phyloP scores from a whole-genome alignment of 495 filamentous ascomycete genomes.

The Neurospora sp. region DNA sequence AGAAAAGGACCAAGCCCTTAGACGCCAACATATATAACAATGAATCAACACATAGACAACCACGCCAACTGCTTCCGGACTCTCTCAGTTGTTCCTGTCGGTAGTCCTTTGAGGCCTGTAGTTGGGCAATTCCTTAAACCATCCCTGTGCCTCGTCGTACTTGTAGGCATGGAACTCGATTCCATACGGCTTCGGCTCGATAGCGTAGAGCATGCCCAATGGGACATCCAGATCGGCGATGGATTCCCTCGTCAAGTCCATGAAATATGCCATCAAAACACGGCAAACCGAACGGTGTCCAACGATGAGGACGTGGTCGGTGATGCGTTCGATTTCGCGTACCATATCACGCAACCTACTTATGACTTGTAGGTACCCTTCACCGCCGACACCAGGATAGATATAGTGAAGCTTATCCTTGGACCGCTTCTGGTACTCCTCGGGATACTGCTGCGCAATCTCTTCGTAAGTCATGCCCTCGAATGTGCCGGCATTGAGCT shows the following conservation, averaged over 20 bases:
- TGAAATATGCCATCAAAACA: constrained; percentile 92
- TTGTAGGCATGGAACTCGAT: constrained; percentile 91
- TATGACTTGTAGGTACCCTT: constrained; percentile 95
- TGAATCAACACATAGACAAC: not conserved
- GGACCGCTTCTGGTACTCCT: constrained; percentile 66
- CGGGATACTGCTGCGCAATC: constrained; percentile 61
- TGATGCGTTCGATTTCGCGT: constrained; percentile 92
- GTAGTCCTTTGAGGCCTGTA: constrained; percentile 58
- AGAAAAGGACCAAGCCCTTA: not conserved
- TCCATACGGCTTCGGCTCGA: constrained; percentile 96
- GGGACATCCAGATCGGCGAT: constrained; percentile 91
- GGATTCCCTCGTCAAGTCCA: constrained; percentile 76
- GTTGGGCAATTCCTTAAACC: constrained; percentile 73
- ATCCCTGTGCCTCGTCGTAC: constrained; percentile 64
- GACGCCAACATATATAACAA: not conserved
- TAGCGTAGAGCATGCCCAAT: constrained; percentile 79
- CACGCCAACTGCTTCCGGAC: not conserved
- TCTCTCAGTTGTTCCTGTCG: constrained; percentile 24
- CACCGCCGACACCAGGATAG: constrained; percentile 89
- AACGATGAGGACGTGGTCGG: constrained; percentile 84
- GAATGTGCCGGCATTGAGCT: constrained; percentile 83
- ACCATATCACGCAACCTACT: constrained; percentile 92
- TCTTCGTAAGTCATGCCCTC: constrained; percentile 93
- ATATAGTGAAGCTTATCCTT: constrained; percentile 84
- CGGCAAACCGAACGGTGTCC: constrained; percentile 83